Base-by-base conservation (phyloP, 495 filamentous ascomycete genomes). In the Penicillium lividum region DNA sequence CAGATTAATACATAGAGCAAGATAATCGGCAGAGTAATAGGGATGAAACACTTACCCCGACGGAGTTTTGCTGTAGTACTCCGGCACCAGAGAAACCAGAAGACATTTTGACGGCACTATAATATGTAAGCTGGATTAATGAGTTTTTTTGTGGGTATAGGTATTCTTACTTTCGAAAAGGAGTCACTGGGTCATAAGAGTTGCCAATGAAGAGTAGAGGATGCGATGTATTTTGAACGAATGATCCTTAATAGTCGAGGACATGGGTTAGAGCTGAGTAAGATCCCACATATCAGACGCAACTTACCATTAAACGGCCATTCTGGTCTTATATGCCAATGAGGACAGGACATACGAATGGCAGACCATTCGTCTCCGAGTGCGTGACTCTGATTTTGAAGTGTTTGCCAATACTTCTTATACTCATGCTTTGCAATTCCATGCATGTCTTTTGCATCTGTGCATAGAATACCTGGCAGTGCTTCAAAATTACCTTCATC, bases 201-300 rank as follows among this genome's bases (percentile, higher is more conserved):
- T 49, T 49, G 15, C 46, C 46, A 7, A 49, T 49, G 10, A 49
- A 49, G 13, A 49, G 46, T 31, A 49, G 28, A 31, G 46, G 46
- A 30, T 49, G 46, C 0, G 46, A 49, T 13, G 46, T 49, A 13
- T 49, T 49, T 33, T 49, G 46, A 49, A 49, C 28, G 16, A 49
- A 49, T 16, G 46, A 49, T 7, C 46, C 46, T 49, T 31, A 5
- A 46, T 4, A 44, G 15, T 36, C 2, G 9, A 0, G 9, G 28
- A 15, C 3, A 25, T 3, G 7, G 22, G 18, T 40, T 5, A 40
- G 38, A 16, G 3, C 22, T 28, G 10, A 28, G 44, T 47, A 4
- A 28, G 2, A 1, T 18, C 7, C 13, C 22, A 47, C 6, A 13
- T 31, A 3, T 49, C 9, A n/a, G 27, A 16, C 7, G 11, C 5